A percentile compares a stretch with the other conserved stretches of the same genome.
Evolutionary conservation across 1,284 basidiomycete species (phyloP).

Genomic region (Kalmanozyma brasiliensis): DNA sequence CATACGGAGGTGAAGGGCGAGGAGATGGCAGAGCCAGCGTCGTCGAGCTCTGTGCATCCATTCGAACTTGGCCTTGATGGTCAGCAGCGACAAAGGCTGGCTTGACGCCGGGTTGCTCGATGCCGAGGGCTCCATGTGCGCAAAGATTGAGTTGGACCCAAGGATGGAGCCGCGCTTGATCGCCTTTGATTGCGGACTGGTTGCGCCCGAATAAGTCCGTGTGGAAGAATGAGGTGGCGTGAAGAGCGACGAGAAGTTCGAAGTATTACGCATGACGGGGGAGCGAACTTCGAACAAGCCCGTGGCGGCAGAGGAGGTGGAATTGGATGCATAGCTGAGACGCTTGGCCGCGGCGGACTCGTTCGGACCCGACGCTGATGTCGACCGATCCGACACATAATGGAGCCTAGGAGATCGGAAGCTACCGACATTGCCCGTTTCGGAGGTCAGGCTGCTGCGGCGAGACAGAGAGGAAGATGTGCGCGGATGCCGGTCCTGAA

Average conservation of each 20-base stretch:
- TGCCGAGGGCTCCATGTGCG: slow-evolving; percentile 13
- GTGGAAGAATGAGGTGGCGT: slow-evolving; percentile 25
- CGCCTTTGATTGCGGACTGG: slow-evolving; percentile 37
- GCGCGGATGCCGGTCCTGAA: slow-evolving; percentile 27
- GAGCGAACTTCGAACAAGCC: slow-evolving; percentile 24
- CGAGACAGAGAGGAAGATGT: slow-evolving; percentile 33
- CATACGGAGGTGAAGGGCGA: slow-evolving; percentile 20
- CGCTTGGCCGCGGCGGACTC: slow-evolving; percentile 53
- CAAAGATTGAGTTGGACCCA: slow-evolving; percentile 42
- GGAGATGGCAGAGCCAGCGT: slow-evolving; percentile 50
- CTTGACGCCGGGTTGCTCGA: slow-evolving; percentile 13
- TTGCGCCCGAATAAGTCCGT: slow-evolving; percentile 43
- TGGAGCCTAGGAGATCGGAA: slow-evolving; percentile 45
- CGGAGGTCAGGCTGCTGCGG: slow-evolving; percentile 41
- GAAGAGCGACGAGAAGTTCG: slow-evolving; percentile 25
- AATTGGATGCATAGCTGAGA: slow-evolving; percentile 54
- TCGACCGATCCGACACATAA: slow-evolving; percentile 36
- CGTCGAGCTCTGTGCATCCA: slow-evolving; percentile 54
- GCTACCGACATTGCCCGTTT: slow-evolving; percentile 17
- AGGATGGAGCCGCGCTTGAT: slow-evolving; percentile 42
- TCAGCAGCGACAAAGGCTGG: slow-evolving; percentile 51
- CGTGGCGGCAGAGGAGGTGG: slow-evolving; percentile 31
- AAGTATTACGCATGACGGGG: slow-evolving; percentile 28
- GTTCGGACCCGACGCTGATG: slow-evolving; percentile 38
- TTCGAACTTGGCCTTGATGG: slow-evolving; percentile 59